Evolutionary conservation across 1,284 basidiomycete species (phyloP), one percentile per base, ranked within the genome.

Genomic region (Neotropicomus parvogracilis): DNA sequence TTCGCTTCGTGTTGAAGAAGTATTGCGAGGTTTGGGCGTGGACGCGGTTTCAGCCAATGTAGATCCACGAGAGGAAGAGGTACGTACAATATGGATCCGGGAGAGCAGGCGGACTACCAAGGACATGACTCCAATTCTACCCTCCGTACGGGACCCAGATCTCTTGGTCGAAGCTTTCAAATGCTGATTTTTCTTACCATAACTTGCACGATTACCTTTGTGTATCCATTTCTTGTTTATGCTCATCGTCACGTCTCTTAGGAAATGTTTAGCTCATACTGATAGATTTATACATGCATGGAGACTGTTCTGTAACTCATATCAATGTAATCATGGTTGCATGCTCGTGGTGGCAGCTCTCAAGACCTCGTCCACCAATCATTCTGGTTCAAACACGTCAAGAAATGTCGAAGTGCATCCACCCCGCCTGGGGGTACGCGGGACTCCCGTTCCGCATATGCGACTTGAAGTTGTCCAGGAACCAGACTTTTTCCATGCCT

Each of bases 81-180:
- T 85, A 16, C 74, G 76, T 29, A 72, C 72, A 6, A 79, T 91
- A 43, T 90, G 85, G 83, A 70, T 76, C 29, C 73, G 77, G 50
- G 88, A 91, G 67, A 73, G 69, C 39, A 65, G 70, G 10, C 72
- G 77, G 48, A 72, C 85, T 42, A 61, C 65, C 24, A 77, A 77
- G 40, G 87, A 88, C 54, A 60, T 75, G 38, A 79, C 77, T 58
- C 69, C 67, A 0, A 55, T 56, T 32, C 33, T 50, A 24, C 46
- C 40, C 34, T 54, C 57, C 34, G 57, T 59, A 47, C 64, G 54
- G 40, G 58, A 50, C 12, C 51, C 54, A 6, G 57, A 58, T 17
- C 65, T 71, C 5, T 80, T 88, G 49, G 71, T 72, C 32, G 80
- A 74, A 43, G 81, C 84, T 39, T 75, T 74, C 59, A 75, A 83